Conservation (phyloP, 148 eudicot species). For the Fagopyrum esculentum region DNA sequence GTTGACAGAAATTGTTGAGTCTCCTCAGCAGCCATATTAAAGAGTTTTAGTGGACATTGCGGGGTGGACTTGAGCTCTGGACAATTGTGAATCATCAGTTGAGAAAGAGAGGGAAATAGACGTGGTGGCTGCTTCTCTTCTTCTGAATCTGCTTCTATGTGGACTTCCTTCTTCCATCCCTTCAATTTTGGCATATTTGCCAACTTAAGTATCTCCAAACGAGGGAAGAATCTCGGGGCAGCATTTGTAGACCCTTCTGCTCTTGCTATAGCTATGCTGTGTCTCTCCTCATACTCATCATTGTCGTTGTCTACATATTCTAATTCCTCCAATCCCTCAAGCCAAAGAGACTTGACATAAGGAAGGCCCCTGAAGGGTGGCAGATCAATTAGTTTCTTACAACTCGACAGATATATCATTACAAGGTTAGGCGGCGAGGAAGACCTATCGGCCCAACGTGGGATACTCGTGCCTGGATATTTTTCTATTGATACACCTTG, state of each 20-base stretch:
- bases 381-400: not conserved
- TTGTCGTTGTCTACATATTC: not conserved
- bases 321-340: not conserved
- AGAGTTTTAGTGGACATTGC: not conserved
- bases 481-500: too few relatives aligned
- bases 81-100: not conserved
- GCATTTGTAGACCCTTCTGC: too few relatives aligned
- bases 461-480: not conserved
- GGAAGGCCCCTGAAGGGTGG: not conserved
- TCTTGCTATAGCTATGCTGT: too few relatives aligned
- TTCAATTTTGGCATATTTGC: not conserved
- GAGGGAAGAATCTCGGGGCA: not conserved
- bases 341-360: not conserved
- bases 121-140: not conserved
- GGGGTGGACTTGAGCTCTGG: not conserved
- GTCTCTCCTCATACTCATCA: not conserved
- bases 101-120: not conserved
- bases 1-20: not conserved
- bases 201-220: not conserved
- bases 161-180: not conserved
- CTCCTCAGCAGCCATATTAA: not conserved
- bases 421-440: not conserved
- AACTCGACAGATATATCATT: not conserved
- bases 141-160: not conserved
- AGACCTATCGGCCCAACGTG: not conserved